These are phyloP conservation scores for Sisymbrium irio DNA, from an alignment of 345 rosid species.

Conservation along the genomic window DNA sequence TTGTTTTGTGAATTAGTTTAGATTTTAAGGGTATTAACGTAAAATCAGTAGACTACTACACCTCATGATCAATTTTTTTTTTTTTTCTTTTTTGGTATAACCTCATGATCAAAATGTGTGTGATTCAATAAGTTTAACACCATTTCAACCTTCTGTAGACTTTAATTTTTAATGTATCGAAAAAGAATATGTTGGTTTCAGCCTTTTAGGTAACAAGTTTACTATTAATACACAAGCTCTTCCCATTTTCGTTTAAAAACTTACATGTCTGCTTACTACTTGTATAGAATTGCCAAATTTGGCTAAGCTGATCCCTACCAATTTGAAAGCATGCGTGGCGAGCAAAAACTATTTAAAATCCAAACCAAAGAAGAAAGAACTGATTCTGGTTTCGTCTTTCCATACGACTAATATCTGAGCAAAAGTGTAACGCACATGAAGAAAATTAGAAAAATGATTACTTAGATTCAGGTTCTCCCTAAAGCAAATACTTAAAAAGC, in stretches of 20 bases:
- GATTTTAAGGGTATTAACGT: constrained; percentile 6
- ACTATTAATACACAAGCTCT: background rate
- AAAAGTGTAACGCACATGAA: no score
- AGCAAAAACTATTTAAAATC: background rate
- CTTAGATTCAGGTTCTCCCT: no score
- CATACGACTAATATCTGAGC: no score
- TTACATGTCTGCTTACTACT: background rate
- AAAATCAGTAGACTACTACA: background rate
- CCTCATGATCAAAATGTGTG: no score
- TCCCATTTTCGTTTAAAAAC: background rate
- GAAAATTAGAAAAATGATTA: no score
- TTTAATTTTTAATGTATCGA: background rate
- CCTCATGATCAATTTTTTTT: no score
- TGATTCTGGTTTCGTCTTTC: no score
- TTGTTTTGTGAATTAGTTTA: background rate
- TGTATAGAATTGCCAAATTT: background rate
- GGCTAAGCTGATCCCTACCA: background rate
- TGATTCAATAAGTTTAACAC: background rate
- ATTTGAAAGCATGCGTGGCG: background rate
- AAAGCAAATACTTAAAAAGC: no score
- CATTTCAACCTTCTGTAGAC: background rate
- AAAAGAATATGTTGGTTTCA: background rate
- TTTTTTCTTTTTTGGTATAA: no score
- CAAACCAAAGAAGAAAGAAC: no score
- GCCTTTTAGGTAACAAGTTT: no score